Evolutionary conservation across 2,329 filamentous ascomycete species (phyloP), one percentile per base, ranked within the genome.

Genomic region (Colletotrichum ledebouriae): DNA sequence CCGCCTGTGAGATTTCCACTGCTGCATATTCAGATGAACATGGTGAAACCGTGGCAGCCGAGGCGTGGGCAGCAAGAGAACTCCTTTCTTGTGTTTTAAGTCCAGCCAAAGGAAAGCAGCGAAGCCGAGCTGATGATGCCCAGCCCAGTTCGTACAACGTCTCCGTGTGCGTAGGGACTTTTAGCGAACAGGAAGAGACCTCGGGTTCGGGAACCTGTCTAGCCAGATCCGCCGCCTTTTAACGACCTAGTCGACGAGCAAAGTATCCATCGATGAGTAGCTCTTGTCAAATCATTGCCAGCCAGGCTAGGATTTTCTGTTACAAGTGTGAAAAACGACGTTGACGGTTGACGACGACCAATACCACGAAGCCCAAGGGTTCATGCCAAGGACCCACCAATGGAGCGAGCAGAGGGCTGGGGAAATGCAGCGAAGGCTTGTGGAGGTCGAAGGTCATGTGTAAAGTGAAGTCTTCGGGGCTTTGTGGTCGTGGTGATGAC

Each of bases 371-470:
- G 47, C 37, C n/a, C 42, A 13, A 17, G 29, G 47, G 39, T 65
- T 39, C 25, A 42, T 44, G 47, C 49, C 47, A 39, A 47, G 39
- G 33, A 22, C 25, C 62, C 62, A 60, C 47, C 42, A 25, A n/a
- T 20, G 37, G 41, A 39, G 13, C 39, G 47, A 46, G 57, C 33
- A 22, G 11, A 17, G 3, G 29, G 46, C 15, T 60, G 12, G 44
- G 47, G 49, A 50, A 65, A 4, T 46, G 47, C 47, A 59, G 57
- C 50, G 57, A 59, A 53, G 29, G 5, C 13, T 37, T 42, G 46
- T 44, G 62, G 56, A 65, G 46, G 47, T 46, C 7, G 25, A 20
- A 22, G 29, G 37, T 56, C 50, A 56, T 29, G 50, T 29, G 41
- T 29, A n/a, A 39, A 11, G 22, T 25, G 11, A 55, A 17, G 50